Conservation (phyloP, 352 stramenopile species). For the Sclerospora graminicola region DNA sequence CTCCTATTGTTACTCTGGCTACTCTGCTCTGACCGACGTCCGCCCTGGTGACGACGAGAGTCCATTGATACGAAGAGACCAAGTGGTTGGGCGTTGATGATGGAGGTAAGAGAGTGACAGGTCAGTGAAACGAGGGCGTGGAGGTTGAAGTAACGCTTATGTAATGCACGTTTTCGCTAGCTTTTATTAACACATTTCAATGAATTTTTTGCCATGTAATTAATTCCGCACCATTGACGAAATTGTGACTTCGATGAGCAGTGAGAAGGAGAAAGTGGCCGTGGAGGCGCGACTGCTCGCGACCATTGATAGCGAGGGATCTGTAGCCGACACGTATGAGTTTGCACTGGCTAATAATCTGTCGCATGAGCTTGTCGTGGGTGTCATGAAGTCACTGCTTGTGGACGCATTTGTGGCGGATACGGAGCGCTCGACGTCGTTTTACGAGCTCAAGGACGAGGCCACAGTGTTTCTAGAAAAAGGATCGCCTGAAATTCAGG, state of each 20-base stretch:
- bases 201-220: too few relatives aligned
- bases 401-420: constrained; percentile 88
- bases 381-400: constrained; percentile 93
- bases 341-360: constrained; percentile 69
- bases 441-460: constrained; percentile 91
- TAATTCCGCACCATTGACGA: neutral
- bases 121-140: constrained; percentile 3
- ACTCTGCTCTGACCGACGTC: constrained; percentile 16
- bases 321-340: constrained; percentile 73
- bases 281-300: constrained; percentile 60
- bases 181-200: neutral
- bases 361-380: constrained; percentile 90
- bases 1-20: constrained; percentile 7
- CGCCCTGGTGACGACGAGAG: constrained; percentile 10
- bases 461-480: constrained; percentile 60
- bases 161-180: too few relatives aligned
- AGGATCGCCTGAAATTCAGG: constrained; percentile 74
- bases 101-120: constrained; percentile 1
- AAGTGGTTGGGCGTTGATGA: neutral
- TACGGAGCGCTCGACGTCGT: constrained; percentile 71
- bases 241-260: constrained; percentile 33
- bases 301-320: constrained; percentile 28
- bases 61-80: neutral
- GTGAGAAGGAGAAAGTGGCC: constrained; percentile 63
- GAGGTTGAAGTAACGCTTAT: too few relatives aligned